These are phyloP conservation scores for Mariannaea sp. DNA, from an alignment of 2,329 filamentous ascomycete species.

Conservation along the genomic window DNA sequence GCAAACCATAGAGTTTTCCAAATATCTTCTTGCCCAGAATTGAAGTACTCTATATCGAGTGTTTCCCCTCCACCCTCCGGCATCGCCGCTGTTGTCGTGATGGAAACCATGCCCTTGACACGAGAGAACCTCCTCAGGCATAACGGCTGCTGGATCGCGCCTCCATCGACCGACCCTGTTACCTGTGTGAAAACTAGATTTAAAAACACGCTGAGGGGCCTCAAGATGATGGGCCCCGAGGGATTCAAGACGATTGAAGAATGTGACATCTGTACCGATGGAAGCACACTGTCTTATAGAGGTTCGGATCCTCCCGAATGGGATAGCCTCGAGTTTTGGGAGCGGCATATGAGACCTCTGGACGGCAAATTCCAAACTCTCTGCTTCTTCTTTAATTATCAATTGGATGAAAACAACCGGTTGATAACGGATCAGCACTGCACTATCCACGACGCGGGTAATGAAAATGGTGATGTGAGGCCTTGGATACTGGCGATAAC, in stretches of 20 bases:
- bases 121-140: background rate
- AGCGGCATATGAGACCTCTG: background rate
- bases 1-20: too few species aligned
- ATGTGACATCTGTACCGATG: background rate
- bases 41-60: too few species aligned
- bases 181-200: background rate
- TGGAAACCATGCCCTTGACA: background rate
- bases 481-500: background rate
- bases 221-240: background rate
- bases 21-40: too few species aligned
- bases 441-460: background rate
- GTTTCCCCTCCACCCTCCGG: too few species aligned
- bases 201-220: background rate
- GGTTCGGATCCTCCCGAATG: background rate
- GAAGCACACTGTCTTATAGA: background rate
- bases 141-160: background rate
- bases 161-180: background rate
- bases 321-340: background rate
- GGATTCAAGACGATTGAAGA: background rate
- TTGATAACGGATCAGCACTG: background rate
- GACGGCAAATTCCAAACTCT: background rate
- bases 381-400: background rate
- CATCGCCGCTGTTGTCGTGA: background rate
- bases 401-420: background rate
- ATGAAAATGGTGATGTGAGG: background rate